These are phyloP conservation scores for Cryphonectria parasitica DNA, from an alignment of 2,329 filamentous ascomycete genomes.

Conservation along the genomic window DNA sequence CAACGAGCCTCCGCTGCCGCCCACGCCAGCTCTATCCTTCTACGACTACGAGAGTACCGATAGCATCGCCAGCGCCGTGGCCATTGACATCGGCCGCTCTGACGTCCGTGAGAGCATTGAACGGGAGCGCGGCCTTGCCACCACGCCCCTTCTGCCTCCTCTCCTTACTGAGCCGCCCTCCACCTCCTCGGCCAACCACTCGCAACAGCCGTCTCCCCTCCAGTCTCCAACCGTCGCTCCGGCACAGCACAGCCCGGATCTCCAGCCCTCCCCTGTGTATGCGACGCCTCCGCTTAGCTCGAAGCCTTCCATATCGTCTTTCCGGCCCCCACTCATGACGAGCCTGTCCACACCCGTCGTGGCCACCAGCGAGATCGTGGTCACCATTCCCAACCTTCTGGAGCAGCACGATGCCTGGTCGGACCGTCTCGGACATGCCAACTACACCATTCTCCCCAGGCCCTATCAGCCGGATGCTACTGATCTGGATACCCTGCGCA, in stretches of 20 bases:
- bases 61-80: constrained; percentile 56
- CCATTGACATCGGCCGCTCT: constrained; percentile 58
- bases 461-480: constrained; percentile 73
- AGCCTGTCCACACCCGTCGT: constrained; percentile 66
- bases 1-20: constrained; percentile 59
- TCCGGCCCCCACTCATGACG: constrained; percentile 64
- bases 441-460: constrained; percentile 84
- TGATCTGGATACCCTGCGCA: constrained; percentile 60
- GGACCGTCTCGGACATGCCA: constrained; percentile 83
- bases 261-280: constrained; percentile 44
- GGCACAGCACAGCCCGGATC: constrained; percentile 43
- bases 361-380: constrained; percentile 45
- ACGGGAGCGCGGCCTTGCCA: constrained; percentile 65
- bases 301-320: constrained; percentile 77
- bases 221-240: constrained; percentile 81
- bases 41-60: constrained; percentile 66
- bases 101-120: constrained; percentile 55
- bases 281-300: constrained; percentile 77
- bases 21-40: constrained; percentile 66
- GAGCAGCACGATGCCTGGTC: constrained; percentile 82
- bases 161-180: constrained; percentile 66
- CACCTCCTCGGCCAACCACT: constrained; percentile 47
- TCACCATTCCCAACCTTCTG: constrained; percentile 65
- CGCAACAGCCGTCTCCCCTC: constrained; percentile 75
- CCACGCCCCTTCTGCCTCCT: constrained; percentile 84